phyloP scores from a whole-genome alignment of 192 early-diverging fungal species.

The Linnemannia zychae region DNA sequence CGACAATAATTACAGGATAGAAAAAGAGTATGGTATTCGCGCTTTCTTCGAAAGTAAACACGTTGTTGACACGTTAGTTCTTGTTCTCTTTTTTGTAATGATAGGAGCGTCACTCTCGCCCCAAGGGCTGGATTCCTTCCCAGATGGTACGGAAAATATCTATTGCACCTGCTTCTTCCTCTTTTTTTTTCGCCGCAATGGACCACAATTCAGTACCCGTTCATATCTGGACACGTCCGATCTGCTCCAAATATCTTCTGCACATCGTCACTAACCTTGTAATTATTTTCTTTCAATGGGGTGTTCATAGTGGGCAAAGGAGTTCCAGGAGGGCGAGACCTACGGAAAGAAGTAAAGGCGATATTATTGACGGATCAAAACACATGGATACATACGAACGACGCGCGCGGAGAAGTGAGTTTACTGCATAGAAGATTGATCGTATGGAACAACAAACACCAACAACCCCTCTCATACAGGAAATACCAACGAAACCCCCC shows the following conservation, averaged over 20 bases:
- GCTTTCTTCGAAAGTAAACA: background rate
- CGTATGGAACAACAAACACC: background rate
- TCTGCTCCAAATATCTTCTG: background rate
- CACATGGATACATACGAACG: background rate
- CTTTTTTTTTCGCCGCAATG: background rate
- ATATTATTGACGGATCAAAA: background rate
- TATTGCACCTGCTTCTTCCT: background rate
- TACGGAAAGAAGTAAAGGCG: conserved; percentile 56
- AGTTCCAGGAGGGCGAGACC: conserved; percentile 55
- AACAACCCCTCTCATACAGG: conserved; percentile 4
- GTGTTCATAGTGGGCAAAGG: conserved; percentile 50
- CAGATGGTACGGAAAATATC: conserved; percentile 26
- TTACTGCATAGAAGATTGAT: conserved; percentile 5
- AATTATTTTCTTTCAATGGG: background rate
- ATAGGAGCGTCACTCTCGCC: conserved; percentile 52
- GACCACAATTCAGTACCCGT: background rate
- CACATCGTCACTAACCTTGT: background rate
- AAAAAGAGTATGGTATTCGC: background rate
- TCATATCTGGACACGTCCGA: background rate
- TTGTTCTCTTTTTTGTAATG: background rate
- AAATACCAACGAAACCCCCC: conserved; percentile 16
- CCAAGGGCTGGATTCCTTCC: conserved; percentile 49
- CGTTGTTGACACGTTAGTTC: background rate
- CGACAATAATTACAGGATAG: too few species aligned
- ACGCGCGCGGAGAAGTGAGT: background rate